Conservation (phyloP, 225 moss, liverwort and hornwort species). For the Lunularia cruciata region DNA sequence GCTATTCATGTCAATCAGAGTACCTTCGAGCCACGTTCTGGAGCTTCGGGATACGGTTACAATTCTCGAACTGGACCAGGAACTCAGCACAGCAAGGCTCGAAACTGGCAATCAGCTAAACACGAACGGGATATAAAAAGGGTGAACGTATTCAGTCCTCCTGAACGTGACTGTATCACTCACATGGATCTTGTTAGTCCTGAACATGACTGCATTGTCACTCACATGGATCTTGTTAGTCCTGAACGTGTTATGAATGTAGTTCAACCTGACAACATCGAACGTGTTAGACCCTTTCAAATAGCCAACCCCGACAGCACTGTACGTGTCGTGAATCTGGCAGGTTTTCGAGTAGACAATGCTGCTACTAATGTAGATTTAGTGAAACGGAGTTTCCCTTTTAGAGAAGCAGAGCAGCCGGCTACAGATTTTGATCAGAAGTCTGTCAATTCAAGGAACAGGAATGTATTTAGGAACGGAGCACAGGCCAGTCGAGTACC, state of each 20-base stretch:
- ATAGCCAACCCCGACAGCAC: too few species aligned
- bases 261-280: too few species aligned
- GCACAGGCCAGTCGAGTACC: conserved; percentile 7
- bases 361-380: background rate
- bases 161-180: background rate
- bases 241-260: too few species aligned
- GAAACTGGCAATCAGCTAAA: background rate
- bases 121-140: background rate
- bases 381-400: background rate
- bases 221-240: too few species aligned
- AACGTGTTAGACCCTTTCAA: too few species aligned
- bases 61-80: conserved; percentile 26
- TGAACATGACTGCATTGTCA: too few species aligned
- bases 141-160: background rate
- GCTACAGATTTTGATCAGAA: background rate
- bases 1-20: conserved; percentile 3
- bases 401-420: background rate
- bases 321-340: too few species aligned
- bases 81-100: conserved; percentile 1
- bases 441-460: conserved; percentile 1
- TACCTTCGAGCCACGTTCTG: too few species aligned
- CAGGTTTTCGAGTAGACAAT: background rate
- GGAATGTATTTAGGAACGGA: conserved; percentile 27
- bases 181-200: too few species aligned
- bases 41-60: conserved; percentile 15